Conservation (phyloP, 2,329 filamentous ascomycete species). For the Boeremia exigua region DNA sequence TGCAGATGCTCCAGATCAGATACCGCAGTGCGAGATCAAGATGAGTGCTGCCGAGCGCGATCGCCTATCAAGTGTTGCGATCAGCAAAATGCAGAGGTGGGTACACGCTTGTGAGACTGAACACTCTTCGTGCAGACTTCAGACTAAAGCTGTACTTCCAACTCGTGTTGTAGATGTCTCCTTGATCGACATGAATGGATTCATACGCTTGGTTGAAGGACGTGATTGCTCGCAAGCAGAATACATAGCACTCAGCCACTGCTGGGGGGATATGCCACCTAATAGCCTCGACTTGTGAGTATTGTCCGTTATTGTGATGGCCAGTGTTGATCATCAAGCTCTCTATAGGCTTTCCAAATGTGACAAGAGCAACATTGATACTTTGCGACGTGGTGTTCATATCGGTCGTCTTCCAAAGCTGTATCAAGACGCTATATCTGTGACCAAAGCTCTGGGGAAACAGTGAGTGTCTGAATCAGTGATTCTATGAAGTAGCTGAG, state of each 20-base stretch:
- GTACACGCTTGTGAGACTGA: neutral
- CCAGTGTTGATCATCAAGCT: neutral
- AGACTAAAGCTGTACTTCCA: neutral
- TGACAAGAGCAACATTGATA: conserved; percentile 5
- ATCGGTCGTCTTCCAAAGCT: conserved; percentile 2
- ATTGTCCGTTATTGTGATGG: no score
- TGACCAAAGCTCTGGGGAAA: conserved; percentile 6
- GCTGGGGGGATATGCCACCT: conserved; percentile 16
- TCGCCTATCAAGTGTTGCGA: neutral
- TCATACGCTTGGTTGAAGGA: conserved; percentile 7
- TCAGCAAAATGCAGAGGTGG: conserved; percentile 4
- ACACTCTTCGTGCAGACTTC: neutral
- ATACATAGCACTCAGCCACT: conserved; percentile 18
- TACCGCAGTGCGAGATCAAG: neutral
- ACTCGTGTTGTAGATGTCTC: conserved; percentile 8
- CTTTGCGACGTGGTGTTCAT: neutral
- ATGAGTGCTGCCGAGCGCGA: conserved; percentile 6
- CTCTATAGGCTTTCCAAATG: conserved; percentile 4
- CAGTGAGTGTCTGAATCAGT: neutral
- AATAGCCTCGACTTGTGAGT: conserved; percentile 11
- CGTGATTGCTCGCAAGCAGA: neutral
- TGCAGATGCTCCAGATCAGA: neutral
- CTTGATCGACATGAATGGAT: neutral
- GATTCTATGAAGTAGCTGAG: neutral
- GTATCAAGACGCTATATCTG: conserved; percentile 7